Evolutionary conservation across 2,329 filamentous ascomycete species (phyloP).

Genomic region (Pseudogymnoascus sp.): DNA sequence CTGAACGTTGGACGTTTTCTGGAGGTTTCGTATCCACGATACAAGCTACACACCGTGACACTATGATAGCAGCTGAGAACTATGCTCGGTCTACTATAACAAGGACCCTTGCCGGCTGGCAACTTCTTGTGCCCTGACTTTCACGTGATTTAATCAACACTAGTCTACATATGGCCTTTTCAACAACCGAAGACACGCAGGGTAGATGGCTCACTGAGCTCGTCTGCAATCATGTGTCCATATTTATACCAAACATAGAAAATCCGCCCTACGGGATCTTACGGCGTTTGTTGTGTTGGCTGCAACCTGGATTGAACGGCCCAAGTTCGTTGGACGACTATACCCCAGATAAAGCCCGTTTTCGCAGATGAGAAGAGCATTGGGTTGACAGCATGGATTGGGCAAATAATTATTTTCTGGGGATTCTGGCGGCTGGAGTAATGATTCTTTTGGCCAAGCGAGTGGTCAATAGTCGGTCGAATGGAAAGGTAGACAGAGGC

Average conservation of each 20-base stretch:
- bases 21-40: background rate
- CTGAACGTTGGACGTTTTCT: background rate
- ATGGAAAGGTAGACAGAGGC: background rate
- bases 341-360: background rate
- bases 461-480: background rate
- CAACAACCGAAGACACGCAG: background rate
- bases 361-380: constrained; percentile 2
- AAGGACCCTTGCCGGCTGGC: background rate
- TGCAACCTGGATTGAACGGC: background rate
- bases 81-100: background rate
- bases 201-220: background rate
- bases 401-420: constrained; percentile 10
- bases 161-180: background rate
- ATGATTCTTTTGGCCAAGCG: constrained; percentile 10
- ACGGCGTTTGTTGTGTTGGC: background rate
- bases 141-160: background rate
- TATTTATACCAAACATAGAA: background rate
- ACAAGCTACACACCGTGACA: background rate
- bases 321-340: background rate
- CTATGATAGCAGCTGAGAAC: background rate
- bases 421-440: background rate
- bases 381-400: constrained; percentile 2
- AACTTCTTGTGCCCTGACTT: background rate
- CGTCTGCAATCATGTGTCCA: background rate
- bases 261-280: background rate